phyloP scores from a whole-genome alignment of 106 monocot genomes.

The Platanthera guangdongensis region DNA sequence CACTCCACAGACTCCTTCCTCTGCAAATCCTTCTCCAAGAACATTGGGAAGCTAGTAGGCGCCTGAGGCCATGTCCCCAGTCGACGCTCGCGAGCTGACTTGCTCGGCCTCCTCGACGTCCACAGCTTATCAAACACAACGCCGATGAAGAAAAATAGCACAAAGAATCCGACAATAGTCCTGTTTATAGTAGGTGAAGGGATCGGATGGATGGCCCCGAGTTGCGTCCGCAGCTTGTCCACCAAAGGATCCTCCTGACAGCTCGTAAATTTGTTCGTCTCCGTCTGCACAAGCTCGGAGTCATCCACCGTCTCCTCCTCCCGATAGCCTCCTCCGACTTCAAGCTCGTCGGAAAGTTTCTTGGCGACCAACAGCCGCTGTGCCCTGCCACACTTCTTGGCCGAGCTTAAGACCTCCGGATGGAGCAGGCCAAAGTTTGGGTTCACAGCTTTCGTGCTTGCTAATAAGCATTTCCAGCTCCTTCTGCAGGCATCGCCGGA shows the following conservation, averaged over 20 bases:
- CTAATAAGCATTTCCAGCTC: slow-evolving; percentile 1
- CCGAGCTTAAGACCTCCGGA: not conserved
- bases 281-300: slow-evolving; percentile 18
- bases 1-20: slow-evolving; percentile 98
- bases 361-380: not conserved
- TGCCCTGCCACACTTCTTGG: not conserved
- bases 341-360: slow-evolving; percentile 21
- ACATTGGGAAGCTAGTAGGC: slow-evolving; percentile 84
- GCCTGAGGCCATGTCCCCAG: slow-evolving; percentile 81
- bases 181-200: slow-evolving; percentile 68
- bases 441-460: not conserved
- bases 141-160: slow-evolving; percentile 90
- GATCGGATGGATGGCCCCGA: slow-evolving; percentile 84
- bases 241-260: slow-evolving; percentile 80
- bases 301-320: slow-evolving; percentile 12
- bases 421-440: not conserved
- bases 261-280: slow-evolving; percentile 34
- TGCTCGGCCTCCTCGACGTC: slow-evolving; percentile 55
- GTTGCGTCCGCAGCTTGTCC: slow-evolving; percentile 77
- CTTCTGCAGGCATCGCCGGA: not conserved
- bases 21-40: slow-evolving; percentile 87
- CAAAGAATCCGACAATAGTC: slow-evolving; percentile 67
- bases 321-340: slow-evolving; percentile 18
- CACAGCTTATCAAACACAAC: slow-evolving; percentile 90
- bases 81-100: slow-evolving; percentile 18